Evolutionary conservation across 1,284 basidiomycete species (phyloP), one percentile per base, ranked within the genome.

Genomic region (Austroboletus novae-zelandiae): DNA sequence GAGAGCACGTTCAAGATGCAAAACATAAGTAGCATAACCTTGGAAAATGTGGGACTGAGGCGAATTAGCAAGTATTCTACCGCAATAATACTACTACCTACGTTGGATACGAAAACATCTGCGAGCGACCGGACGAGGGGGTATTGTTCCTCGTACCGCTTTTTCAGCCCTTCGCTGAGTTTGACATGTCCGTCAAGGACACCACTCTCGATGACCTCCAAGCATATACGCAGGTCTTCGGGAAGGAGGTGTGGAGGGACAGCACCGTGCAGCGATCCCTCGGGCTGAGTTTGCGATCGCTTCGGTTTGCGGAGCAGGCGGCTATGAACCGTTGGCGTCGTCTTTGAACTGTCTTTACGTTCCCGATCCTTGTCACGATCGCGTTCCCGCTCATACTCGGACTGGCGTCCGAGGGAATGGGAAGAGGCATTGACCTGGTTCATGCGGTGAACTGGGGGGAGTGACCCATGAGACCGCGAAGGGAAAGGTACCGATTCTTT

Each of bases 41-140:
- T 89, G 82, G 51, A 98, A 84, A 48, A 98, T 91, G 68, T 93
- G 89, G 8, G 92, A 91, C 93, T 97, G 48, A 43, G 32, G 36
- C 41, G 55, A 50, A 54, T 61, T 53, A 59, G 56, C 47, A 18
- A 30, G 31, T 36, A 51, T 43, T 35, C 20, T 43, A 20, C 18
- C 10, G 8, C 27, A 25, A 55, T 36, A 53, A 49, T 27, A 50
- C 45, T 52, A 77, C 45, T 52, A 77, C 90, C 71, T 64, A 95
- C 94, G 71, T 94, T 94, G 13, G 89, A 83, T 32, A 93, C 89
- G 70, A 97, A 98, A 13, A 97, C 91, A 61, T 96, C 93, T 34
- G 94, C 94, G 34, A 98, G 76, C 34, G 87, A 90, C 47, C 94
- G 79, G 34, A 97, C 94, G 20, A 97, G 79, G 4, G 94, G 94